Conservation (phyloP, 225 moss, liverwort and hornwort species). For the Neckera pumila region DNA sequence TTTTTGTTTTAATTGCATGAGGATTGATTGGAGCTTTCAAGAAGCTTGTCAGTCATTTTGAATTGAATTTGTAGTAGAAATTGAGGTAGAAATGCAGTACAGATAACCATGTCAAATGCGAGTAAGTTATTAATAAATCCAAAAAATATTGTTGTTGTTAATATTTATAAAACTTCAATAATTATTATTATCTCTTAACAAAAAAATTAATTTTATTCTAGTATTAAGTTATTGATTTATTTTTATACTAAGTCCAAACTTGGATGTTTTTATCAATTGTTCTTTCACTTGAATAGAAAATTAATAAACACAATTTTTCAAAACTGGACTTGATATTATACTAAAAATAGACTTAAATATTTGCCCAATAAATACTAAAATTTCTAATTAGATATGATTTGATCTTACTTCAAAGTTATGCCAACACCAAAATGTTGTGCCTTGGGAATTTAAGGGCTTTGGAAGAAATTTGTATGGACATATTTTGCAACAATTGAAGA, state of each 20-base stretch:
- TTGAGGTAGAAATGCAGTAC: not conserved
- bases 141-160: not conserved
- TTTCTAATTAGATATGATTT: not conserved
- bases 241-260: not conserved
- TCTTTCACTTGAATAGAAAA: not conserved
- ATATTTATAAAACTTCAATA: not conserved
- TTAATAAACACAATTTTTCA: fast-evolving
- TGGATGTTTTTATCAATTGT: not conserved
- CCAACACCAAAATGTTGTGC: not conserved
- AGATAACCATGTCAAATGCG: not conserved
- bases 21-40: not conserved
- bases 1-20: not conserved
- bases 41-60: not conserved
- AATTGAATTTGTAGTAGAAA: not conserved
- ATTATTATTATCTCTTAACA: not conserved
- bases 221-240: too few species aligned
- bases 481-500: not conserved
- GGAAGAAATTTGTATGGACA: not conserved
- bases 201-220: not conserved
- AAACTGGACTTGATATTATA: not conserved
- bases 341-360: not conserved
- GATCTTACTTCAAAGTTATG: not conserved
- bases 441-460: not conserved
- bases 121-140: not conserved
- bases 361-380: fast-evolving